phyloP scores from a whole-genome alignment of 2,329 filamentous ascomycete genomes.

The Zymoseptoria passerinii region DNA sequence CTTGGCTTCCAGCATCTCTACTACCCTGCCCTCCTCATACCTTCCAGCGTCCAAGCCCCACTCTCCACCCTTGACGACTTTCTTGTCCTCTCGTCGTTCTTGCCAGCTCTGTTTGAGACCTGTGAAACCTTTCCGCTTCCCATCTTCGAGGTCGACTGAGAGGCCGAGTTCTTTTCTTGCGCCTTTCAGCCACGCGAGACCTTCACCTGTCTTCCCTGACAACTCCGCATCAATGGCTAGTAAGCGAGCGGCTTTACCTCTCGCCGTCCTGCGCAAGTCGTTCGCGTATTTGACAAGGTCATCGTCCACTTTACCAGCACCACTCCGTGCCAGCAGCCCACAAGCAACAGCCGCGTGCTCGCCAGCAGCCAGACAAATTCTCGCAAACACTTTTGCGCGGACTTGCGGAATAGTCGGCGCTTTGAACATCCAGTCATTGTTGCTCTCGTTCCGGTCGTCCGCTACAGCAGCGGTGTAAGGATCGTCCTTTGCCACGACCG shows the following conservation, averaged over 20 bases:
- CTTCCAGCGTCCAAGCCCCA: slow-evolving; percentile 82
- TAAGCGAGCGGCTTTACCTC: slow-evolving; percentile 82
- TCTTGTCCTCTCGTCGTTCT: slow-evolving; percentile 71
- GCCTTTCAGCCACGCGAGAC: slow-evolving; percentile 76
- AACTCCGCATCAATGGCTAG: slow-evolving; percentile 84
- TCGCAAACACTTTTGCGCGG: slow-evolving; percentile 76
- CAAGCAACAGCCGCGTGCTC: slow-evolving; percentile 74
- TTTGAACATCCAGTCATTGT: slow-evolving; percentile 95
- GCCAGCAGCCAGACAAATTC: slow-evolving; percentile 76
- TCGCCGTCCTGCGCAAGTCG: slow-evolving; percentile 64
- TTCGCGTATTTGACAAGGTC: slow-evolving; percentile 65
- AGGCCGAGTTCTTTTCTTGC: slow-evolving; percentile 68
- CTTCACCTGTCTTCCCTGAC: slow-evolving; percentile 70
- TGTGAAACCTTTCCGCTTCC: slow-evolving; percentile 50
- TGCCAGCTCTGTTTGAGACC: slow-evolving; percentile 65
- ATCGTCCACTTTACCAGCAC: slow-evolving; percentile 50
- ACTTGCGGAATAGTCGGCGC: slow-evolving; percentile 82
- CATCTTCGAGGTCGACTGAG: slow-evolving; percentile 33
- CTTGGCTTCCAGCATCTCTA: slow-evolving; percentile 79
- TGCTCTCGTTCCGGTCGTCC: slow-evolving; percentile 70
- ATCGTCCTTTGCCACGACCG: slow-evolving; percentile 89
- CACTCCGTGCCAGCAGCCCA: slow-evolving; percentile 40
- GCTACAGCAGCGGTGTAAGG: slow-evolving; percentile 78
- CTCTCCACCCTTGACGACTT: slow-evolving; percentile 59
- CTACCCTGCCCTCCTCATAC: slow-evolving; percentile 73